These are phyloP conservation scores for Inonotus obliquus DNA, from an alignment of 1,284 basidiomycete genomes.

Conservation along the genomic window DNA sequence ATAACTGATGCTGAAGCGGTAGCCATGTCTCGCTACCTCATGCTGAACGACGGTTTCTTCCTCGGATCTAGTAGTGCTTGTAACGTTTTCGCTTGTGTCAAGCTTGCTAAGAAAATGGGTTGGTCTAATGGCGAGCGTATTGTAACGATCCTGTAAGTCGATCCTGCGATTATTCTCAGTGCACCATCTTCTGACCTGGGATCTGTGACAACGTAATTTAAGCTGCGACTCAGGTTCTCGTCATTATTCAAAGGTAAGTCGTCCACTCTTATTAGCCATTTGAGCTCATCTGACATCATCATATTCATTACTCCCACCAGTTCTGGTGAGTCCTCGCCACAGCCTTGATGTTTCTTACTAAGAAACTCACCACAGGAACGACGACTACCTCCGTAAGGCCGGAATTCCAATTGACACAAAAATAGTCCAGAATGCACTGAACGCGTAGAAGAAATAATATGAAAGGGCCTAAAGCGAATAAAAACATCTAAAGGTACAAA, in stretches of 20 bases:
- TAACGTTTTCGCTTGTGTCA: conserved; percentile 88
- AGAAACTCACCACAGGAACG: conserved; percentile 9
- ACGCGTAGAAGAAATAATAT: conserved; percentile 4
- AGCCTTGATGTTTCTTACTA: background rate
- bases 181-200: conserved; percentile 85
- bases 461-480: background rate
- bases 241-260: conserved; percentile 81
- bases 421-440: conserved; percentile 18
- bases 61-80: conserved; percentile 96
- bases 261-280: background rate
- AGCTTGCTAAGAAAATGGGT: conserved; percentile 66
- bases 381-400: conserved; percentile 16
- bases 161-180: conserved; percentile 25
- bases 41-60: conserved; percentile 88
- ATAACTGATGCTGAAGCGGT: conserved; percentile 89
- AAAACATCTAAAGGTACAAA: conserved; percentile 1
- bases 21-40: conserved; percentile 87
- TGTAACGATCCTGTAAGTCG: conserved; percentile 78
- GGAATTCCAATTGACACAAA: conserved; percentile 17
- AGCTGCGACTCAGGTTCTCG: conserved; percentile 83
- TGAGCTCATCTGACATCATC: background rate
- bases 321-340: conserved; percentile 14
- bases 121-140: conserved; percentile 63
- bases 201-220: conserved; percentile 31
- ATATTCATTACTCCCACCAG: background rate